These are phyloP conservation scores for Teratosphaeria nubilosa DNA, from an alignment of 2,329 filamentous ascomycete genomes.

Conservation along the genomic window DNA sequence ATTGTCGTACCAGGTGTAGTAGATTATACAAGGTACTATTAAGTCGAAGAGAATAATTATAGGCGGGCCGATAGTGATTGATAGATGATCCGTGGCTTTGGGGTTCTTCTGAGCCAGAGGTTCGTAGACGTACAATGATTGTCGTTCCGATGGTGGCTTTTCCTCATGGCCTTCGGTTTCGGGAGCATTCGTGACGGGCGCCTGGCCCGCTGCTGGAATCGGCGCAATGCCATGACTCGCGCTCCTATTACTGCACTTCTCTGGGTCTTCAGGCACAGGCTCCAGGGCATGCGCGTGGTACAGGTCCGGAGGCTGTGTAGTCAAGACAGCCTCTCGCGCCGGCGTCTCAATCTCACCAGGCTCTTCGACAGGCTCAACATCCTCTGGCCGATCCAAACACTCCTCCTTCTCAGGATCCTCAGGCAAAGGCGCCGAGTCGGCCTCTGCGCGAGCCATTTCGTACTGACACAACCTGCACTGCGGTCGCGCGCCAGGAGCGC, in stretches of 20 bases:
- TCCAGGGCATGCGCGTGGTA: background rate
- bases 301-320: background rate
- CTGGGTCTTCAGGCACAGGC: background rate
- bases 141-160: background rate
- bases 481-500: background rate
- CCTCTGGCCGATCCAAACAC: background rate
- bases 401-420: background rate
- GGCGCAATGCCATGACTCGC: background rate
- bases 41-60: conserved; percentile 24
- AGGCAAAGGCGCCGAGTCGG: background rate
- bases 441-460: background rate
- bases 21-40: conserved; percentile 22
- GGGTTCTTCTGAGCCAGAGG: conserved; percentile 10
- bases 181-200: background rate
- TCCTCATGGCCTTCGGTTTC: background rate
- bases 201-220: background rate
- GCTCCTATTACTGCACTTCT: background rate
- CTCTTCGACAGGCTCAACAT: background rate
- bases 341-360: background rate
- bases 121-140: background rate
- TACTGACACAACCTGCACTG: background rate
- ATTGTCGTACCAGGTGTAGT: conserved; percentile 22
- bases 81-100: conserved; percentile 12
- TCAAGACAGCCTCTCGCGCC: background rate
- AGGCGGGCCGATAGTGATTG: conserved; percentile 21